A percentile compares a stretch with the other conserved stretches of the same genome.
Conservation (phyloP, 768 basidiomycete species). For the Leccinum rimulosum region DNA sequence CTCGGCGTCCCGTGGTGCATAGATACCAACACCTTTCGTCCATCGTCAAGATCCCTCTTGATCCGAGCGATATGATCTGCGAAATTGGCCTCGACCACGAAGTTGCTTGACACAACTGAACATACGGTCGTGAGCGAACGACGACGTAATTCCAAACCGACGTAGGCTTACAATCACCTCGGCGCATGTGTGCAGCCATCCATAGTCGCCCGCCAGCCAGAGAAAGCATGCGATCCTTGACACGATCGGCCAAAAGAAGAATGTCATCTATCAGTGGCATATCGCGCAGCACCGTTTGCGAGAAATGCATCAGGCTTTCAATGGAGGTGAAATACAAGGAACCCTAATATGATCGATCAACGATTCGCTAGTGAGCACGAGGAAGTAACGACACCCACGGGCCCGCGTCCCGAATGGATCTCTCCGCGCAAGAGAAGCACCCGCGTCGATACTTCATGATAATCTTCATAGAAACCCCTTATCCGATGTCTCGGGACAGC, state of each 20-base stretch:
- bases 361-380: not conserved
- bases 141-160: not conserved
- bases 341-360: slow-evolving; percentile 24
- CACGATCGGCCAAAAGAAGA: slow-evolving; percentile 28
- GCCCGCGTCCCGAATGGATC: slow-evolving; percentile 36
- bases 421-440: slow-evolving; percentile 42
- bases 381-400: slow-evolving; percentile 25
- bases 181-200: slow-evolving; percentile 28
- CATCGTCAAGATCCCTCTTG: not conserved
- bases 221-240: slow-evolving; percentile 33
- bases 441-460: slow-evolving; percentile 27
- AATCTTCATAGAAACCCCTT: slow-evolving; percentile 41
- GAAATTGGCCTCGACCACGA: not conserved
- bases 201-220: slow-evolving; percentile 34
- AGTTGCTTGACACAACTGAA: not conserved
- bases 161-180: not conserved
- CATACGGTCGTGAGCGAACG: not conserved
- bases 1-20: not conserved
- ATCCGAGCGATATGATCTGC: not conserved
- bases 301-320: slow-evolving; percentile 25
- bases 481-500: slow-evolving; percentile 34
- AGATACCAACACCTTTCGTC: not conserved
- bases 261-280: slow-evolving; percentile 27
- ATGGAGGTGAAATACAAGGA: slow-evolving; percentile 33
- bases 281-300: slow-evolving; percentile 33